These are phyloP conservation scores for Globisporangium nagaii DNA, from an alignment of 352 stramenopile genomes.

Conservation along the genomic window DNA sequence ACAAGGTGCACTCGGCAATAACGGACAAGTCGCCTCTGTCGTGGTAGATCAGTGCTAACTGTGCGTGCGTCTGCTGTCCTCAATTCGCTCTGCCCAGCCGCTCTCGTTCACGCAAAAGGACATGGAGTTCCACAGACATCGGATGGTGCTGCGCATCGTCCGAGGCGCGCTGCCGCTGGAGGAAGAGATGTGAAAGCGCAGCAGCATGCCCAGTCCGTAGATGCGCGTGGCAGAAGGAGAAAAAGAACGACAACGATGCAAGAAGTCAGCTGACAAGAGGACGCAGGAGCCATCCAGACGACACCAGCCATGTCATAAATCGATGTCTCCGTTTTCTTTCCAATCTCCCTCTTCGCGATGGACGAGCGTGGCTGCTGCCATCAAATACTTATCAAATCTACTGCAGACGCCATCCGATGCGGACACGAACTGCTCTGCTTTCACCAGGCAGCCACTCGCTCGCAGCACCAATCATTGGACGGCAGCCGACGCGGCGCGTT, in stretches of 20 bases:
- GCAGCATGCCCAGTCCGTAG: too few species aligned
- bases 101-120: constrained; percentile 74
- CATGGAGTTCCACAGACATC: constrained; percentile 80
- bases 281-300: too few species aligned
- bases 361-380: neutral
- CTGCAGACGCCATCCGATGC: neutral
- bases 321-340: neutral
- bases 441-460: neutral
- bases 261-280: too few species aligned
- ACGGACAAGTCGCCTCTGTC: neutral
- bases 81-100: constrained; percentile 17
- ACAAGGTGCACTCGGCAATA: constrained; percentile 27
- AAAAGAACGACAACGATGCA: too few species aligned
- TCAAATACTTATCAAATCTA: constrained; percentile 8
- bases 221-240: too few species aligned
- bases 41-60: neutral
- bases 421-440: neutral
- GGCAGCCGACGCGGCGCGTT: neutral
- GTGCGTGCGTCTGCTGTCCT: neutral
- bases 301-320: constrained; percentile 1
- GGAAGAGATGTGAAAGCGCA: constrained; percentile 48
- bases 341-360: neutral
- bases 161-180: constrained; percentile 57
- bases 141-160: constrained; percentile 73
- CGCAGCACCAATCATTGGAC: neutral